Evolutionary conservation across 768 basidiomycete genomes (phyloP), one percentile per base, ranked within the genome.

Genomic region (Suillus ampliporus): DNA sequence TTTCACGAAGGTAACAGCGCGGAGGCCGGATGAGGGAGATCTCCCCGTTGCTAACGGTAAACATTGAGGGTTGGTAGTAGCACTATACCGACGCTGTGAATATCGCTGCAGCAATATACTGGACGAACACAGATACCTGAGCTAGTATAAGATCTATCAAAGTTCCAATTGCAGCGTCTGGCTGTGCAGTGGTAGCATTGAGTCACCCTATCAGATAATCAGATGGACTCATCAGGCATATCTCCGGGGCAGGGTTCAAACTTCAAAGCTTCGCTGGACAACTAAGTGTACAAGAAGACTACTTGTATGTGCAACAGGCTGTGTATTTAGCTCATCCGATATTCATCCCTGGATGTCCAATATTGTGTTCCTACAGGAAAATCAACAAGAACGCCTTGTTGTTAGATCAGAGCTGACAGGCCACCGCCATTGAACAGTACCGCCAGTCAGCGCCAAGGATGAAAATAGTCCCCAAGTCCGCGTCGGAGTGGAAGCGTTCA

Each of bases 1-100:
- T 44, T 94, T 94, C 69, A 77, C 80, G 15, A 94, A 94, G 74
- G 70, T 84, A 23, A 84, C 87, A 57, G 88, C 84, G 9, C 72
- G 85, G 53, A 80, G 88, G 62, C 69, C 80, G 56, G 87, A 89
- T 57, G 89, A 89, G 74, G 78, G 79, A 34, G 67, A 59, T 19
- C 53, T 57, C 6, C 19, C 19, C 15, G 1, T 17, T 38, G 8
- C 5, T 35, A 40, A 34, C 11, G 19, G 58, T 19, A 54, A 57
- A 34, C 4, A 57, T 11, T 59, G 58, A 59, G 50, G 2, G 31
- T 23, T 10, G 50, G 10, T 14, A 53, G 23, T 15, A 19, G 26
- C 9, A 52, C 21, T 21, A n/a, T 43, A 9, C 5, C 28, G 2
- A 52, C 17, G 4, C 9, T 58, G 11, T 19, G 8, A 57, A 23